Conservation (phyloP, 1,284 basidiomycete genomes). For the Kwoniella shivajii region DNA sequence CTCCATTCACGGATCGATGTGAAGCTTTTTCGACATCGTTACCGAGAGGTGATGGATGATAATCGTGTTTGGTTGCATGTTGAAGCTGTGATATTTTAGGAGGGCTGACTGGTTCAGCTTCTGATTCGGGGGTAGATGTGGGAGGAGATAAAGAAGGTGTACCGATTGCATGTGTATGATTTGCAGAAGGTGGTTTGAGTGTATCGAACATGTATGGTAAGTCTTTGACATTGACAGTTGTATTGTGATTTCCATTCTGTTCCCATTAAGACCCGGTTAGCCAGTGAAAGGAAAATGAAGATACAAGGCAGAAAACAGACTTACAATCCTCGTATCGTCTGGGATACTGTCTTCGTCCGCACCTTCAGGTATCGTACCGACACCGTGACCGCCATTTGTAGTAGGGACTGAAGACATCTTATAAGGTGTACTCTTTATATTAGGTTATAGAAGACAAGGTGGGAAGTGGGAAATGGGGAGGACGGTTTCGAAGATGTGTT, state of each 20-base stretch:
- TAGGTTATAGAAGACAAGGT: no score
- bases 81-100: conserved; percentile 10
- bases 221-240: conserved; percentile 28
- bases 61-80: conserved; percentile 7
- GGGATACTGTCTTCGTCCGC: conserved; percentile 32
- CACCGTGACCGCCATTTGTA: conserved; percentile 8
- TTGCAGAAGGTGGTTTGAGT: conserved; percentile 14
- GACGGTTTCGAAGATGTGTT: no score
- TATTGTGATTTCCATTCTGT: conserved; percentile 2
- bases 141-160: conserved; percentile 20
- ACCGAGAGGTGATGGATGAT: conserved; percentile 17
- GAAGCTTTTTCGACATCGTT: neutral
- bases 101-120: conserved; percentile 22
- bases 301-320: neutral
- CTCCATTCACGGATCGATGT: conserved; percentile 8
- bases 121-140: conserved; percentile 30
- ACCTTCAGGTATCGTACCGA: conserved; percentile 23
- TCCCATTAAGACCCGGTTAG: neutral
- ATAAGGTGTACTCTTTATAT: no score
- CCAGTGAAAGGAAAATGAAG: neutral
- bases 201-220: conserved; percentile 21
- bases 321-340: conserved; percentile 26
- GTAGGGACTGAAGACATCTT: conserved; percentile 13
- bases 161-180: conserved; percentile 8
- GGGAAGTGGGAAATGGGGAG: no score